Base-by-base conservation (phyloP, 1,284 basidiomycete genomes). In the Trichosporon inkin region DNA sequence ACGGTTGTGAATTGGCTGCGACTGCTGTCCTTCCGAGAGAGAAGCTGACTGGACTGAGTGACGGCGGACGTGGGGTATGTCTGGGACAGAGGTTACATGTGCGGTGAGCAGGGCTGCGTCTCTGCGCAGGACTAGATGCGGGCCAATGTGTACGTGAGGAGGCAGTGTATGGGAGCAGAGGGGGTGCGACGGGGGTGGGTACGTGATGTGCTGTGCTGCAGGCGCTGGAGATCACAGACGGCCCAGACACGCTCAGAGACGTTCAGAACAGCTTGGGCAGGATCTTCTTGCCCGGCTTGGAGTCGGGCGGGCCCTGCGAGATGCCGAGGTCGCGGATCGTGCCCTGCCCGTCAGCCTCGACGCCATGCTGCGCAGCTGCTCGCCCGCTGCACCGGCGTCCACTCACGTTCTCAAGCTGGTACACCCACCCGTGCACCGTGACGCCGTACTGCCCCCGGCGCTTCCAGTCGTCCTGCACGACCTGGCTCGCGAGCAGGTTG, bases 381-480 rank as follows among this genome's bases (percentile, higher is more conserved):
- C n/a, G n/a, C n/a, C n/a, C n/a, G n/a, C n/a, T n/a, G n/a, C n/a
- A n/a, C n/a, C n/a, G 36, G n/a, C 28, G 14, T n/a, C 10, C 1
- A 69, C 71, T 67, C 57, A 73, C 75, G 55, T 77, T 68, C 61
- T 77, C 75, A n/a, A 77, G 72, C 62, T 77, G 75, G 61, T 77
- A 76, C 24, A 77, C 73, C 75, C 75, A 77, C 2, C 75, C 75
- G 40, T 76, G 75, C 24, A 77, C 66, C 2, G 69, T 69, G 2
- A 77, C 74, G 19, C 74, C 74, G 11, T 71, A 62, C 2, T 66
- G 55, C 20, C 72, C 74, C 51, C 75, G 62, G 55, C 70, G 60
- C 59, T 69, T 70, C 74, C 75, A 75, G 63, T 77, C 74, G 55
- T 69, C 64, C 49, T 60, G 53, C 36, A 77, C 67, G n/a, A 74